Evolutionary conservation across 352 stramenopile species (phyloP), one percentile per base, ranked within the genome.

Genomic region (Phytopythium mirpurense): DNA sequence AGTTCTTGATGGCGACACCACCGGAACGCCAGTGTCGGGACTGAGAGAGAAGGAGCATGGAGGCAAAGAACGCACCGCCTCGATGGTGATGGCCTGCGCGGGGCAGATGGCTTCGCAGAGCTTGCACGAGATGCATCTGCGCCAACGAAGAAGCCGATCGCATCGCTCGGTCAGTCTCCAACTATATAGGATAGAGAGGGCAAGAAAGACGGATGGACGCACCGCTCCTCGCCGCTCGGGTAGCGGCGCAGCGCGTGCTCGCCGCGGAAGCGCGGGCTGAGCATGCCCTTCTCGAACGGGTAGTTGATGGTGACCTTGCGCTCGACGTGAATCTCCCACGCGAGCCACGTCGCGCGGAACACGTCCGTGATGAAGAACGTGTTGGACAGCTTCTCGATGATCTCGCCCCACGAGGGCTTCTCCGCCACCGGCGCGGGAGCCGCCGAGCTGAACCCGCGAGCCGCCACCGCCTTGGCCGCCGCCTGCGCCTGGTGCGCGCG

Each of bases 31-130:
- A 11, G 6, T 5, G 21, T 31, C 11, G 32, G 6, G 32, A 36
- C 11, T 36, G 6, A 36, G 7, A 36, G 11, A 38, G 18, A 51
- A 18, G 27, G 4, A 15, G 36, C 18, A 21, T 15, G 6, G 31
- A 23, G 26, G 21, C 10, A 10, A 32, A 45, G 40, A 16, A 68
- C 74, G 53, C 64, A 90, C 74, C 32, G 97, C 86, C 68, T 99
- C 97, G 77, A 99, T 99, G 35, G 96, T 99, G 78, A 99, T 99
- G 58, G 97, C 93, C 79, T 99, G 96, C 8, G 97, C 97, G 10
- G 97, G 97, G 77, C 97, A 99, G 56, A 99, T 98, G 16, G 97
- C 97, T 78, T 99, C 97, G 63, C 97, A 99, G 11, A 99, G 81
- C 85, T 99, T 99, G 77, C 97, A 99, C 1, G 97, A 96, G 76